Conservation (phyloP, 1,284 basidiomycete genomes). For the Tremellales sp. region DNA sequence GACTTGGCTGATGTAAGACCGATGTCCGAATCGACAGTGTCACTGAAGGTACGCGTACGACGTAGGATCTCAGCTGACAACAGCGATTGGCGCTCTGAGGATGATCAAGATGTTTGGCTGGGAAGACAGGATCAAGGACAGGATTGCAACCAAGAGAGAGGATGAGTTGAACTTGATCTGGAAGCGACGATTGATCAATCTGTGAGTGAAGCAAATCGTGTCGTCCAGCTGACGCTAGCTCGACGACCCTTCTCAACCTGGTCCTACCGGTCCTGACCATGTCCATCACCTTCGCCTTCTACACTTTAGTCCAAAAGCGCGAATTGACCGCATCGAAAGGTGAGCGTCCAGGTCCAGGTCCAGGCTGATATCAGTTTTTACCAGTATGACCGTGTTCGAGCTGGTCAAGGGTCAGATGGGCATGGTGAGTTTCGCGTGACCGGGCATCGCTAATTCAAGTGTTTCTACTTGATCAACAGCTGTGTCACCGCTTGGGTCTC, state of each 20-base stretch:
- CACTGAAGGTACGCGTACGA: conserved; percentile 49
- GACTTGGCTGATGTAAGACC: conserved; percentile 46
- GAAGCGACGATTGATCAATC: conserved; percentile 36
- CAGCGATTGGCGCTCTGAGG: conserved; percentile 34
- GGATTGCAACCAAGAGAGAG: conserved; percentile 56
- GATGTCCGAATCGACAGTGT: conserved; percentile 55
- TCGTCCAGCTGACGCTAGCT: conserved; percentile 3
- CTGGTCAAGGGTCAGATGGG: conserved; percentile 39
- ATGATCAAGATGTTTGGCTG: conserved; percentile 70
- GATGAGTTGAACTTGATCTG: conserved; percentile 55
- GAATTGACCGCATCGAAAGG: conserved; percentile 49
- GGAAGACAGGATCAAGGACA: conserved; percentile 57
- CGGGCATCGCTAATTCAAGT: conserved; percentile 2
- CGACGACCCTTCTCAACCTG: conserved; percentile 50
- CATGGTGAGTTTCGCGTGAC: conserved; percentile 14
- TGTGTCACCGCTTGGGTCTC: conserved; percentile 52
- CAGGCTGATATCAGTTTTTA: conserved; percentile 31
- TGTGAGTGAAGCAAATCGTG: conserved; percentile 17
- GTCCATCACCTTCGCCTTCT: conserved; percentile 62
- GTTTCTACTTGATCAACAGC: conserved; percentile 38
- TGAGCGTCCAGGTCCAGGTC: conserved; percentile 7
- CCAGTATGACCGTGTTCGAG: conserved; percentile 47
- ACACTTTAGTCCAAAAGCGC: conserved; percentile 52
- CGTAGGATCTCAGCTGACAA: conserved; percentile 2
- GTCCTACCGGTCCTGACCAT: conserved; percentile 64